A percentile compares a stretch with the other conserved stretches of the same genome.
Conservation (phyloP, 139 green algal genomes). For the Chlorella sorokiniana region DNA sequence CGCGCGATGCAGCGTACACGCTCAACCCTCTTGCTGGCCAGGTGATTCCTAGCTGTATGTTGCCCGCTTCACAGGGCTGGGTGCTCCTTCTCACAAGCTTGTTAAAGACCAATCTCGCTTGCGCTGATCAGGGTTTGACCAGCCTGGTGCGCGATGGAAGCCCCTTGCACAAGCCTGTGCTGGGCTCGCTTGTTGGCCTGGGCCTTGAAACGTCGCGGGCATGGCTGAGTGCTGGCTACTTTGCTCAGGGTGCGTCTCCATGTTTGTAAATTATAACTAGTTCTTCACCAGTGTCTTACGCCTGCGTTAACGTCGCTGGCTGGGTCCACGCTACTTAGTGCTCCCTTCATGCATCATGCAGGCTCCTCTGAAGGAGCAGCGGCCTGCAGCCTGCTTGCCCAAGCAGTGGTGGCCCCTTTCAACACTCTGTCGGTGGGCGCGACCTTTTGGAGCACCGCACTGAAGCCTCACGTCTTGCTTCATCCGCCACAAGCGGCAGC, state of each 20-base stretch:
- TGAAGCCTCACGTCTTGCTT: too few relatives aligned
- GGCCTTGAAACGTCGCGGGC: slow-evolving; percentile 20
- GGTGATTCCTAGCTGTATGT: not conserved
- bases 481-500: too few relatives aligned
- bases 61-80: not conserved
- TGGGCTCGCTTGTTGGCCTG: slow-evolving; percentile 34
- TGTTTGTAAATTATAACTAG: not conserved
- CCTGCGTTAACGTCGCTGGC: not conserved
- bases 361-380: not conserved
- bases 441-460: slow-evolving; percentile 24
- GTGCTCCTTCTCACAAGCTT: not conserved
- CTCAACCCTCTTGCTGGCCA: slow-evolving; percentile 43
- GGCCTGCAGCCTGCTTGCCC: slow-evolving; percentile 13
- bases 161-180: slow-evolving; percentile 32
- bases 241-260: not conserved
- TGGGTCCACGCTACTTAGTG: not conserved
- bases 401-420: slow-evolving; percentile 22
- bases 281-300: not conserved
- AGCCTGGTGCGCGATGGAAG: slow-evolving; percentile 26
- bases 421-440: slow-evolving; percentile 18
- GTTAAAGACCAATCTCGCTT: not conserved
- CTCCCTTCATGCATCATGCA: not conserved
- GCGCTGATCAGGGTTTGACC: slow-evolving; percentile 24
- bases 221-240: slow-evolving; percentile 35
- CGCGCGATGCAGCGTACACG: slow-evolving; percentile 42